These are phyloP conservation scores for Calonectria naviculata DNA, from an alignment of 2,329 filamentous ascomycete species.

Conservation along the genomic window DNA sequence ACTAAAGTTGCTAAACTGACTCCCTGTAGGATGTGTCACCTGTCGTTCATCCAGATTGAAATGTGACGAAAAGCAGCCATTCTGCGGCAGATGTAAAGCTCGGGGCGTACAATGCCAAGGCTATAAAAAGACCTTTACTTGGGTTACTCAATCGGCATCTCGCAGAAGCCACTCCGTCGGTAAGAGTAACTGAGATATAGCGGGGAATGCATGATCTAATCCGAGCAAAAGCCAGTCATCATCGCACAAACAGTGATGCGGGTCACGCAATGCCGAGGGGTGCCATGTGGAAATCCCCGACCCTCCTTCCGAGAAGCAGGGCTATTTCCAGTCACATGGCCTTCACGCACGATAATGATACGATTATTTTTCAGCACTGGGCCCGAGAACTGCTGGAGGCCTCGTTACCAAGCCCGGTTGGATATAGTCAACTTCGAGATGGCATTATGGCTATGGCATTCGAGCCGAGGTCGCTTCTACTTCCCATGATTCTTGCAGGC, in stretches of 20 bases:
- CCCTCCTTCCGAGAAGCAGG: not conserved
- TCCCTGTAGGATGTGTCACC: not conserved
- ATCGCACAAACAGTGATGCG: not conserved
- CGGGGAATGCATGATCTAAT: not conserved
- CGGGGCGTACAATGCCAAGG: conserved; percentile 17
- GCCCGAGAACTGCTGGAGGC: not conserved
- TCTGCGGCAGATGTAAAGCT: conserved; percentile 6
- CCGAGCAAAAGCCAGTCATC: not conserved
- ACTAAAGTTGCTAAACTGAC: not conserved
- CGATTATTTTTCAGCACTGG: not conserved
- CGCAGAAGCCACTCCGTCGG: not conserved
- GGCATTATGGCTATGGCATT: not conserved
- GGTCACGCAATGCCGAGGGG: not conserved
- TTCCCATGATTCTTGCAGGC: conserved; percentile 9
- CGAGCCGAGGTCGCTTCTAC: not conserved
- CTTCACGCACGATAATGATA: not conserved
- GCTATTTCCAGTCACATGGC: not conserved
- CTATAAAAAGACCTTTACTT: conserved; percentile 11
- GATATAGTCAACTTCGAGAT: not conserved
- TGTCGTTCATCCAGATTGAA: not conserved
- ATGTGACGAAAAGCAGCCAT: conserved; percentile 10
- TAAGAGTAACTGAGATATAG: not conserved
- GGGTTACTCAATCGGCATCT: conserved; percentile 2
- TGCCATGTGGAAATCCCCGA: not conserved
- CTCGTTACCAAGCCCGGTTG: not conserved